Conservation (phyloP, 176 grass and related monocot species). For the Alopecurus myosuroides region DNA sequence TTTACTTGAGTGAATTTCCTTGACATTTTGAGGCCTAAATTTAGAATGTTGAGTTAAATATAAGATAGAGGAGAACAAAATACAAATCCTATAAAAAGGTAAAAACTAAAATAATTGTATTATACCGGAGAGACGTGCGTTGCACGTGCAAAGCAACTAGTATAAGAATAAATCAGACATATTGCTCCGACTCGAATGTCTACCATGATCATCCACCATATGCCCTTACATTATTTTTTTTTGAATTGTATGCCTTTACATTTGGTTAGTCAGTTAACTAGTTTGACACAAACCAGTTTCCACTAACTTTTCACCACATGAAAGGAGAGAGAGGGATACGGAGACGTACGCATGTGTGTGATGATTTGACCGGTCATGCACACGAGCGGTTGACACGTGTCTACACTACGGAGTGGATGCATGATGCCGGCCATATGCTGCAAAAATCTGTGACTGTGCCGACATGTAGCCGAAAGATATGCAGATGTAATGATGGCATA, state of each 20-base stretch:
- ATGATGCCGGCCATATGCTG: background rate
- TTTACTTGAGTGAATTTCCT: too few species aligned
- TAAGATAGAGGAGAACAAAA: too few species aligned
- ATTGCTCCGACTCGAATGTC: background rate
- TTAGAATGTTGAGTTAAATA: too few species aligned
- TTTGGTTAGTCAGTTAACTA: background rate
- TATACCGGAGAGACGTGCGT: too few species aligned
- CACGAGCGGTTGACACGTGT: background rate
- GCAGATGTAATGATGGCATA: background rate
- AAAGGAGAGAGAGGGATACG: background rate
- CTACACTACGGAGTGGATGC: background rate
- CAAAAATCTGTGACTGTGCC: background rate
- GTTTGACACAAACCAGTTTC: background rate
- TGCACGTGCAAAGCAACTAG: too few species aligned
- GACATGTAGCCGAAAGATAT: slow-evolving; percentile 32
- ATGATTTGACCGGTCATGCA: background rate
- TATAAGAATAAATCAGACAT: background rate
- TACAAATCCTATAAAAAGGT: too few species aligned
- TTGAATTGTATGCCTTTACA: too few species aligned
- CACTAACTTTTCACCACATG: background rate
- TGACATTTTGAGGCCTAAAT: too few species aligned
- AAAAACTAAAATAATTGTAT: too few species aligned
- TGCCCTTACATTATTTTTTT: background rate
- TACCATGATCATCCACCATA: background rate
- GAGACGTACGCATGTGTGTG: background rate